Conservation (phyloP, 23 red algal genomes). For the Porphyridium purpureum region DNA sequence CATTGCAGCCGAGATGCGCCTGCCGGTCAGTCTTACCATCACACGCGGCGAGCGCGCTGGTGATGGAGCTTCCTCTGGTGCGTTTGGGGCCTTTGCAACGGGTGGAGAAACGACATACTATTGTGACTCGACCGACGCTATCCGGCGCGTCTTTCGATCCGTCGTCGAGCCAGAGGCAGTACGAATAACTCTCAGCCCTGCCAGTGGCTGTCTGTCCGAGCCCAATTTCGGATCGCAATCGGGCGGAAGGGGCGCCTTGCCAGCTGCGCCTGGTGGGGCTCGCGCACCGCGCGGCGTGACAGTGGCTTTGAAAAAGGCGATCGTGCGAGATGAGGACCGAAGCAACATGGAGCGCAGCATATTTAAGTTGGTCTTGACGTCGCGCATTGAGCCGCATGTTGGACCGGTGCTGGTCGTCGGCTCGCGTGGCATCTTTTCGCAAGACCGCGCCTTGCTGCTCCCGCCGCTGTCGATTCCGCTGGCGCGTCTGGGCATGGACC, state of each 20-base stretch:
- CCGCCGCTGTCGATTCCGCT: slow-evolving; percentile 13
- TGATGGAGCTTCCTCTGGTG: slow-evolving; percentile 4
- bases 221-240: too few species aligned
- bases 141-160: too few species aligned
- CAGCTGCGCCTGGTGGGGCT: too few species aligned
- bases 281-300: slow-evolving; percentile 9
- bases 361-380: slow-evolving; percentile 11
- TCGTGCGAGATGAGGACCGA: too few species aligned
- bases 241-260: too few species aligned
- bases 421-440: slow-evolving; percentile 7
- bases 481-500: slow-evolving; percentile 20
- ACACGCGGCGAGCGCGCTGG: slow-evolving; percentile 2
- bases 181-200: too few species aligned
- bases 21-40: slow-evolving; percentile 1
- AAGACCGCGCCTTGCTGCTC: slow-evolving; percentile 11
- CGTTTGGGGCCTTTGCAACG: too few species aligned
- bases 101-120: too few species aligned
- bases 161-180: too few species aligned
- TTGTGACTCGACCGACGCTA: too few species aligned
- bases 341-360: slow-evolving; percentile 1
- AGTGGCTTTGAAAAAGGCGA: slow-evolving; percentile 8
- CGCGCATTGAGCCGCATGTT: slow-evolving; percentile 8
- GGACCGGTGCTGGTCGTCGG: slow-evolving; percentile 21
- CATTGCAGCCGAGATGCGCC: slow-evolving; percentile 1
- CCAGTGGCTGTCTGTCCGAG: too few species aligned